Percentiles rank a stretch among this genome's conserved stretches.
These are phyloP conservation scores for Lyophyllum atratum DNA, from an alignment of 768 basidiomycete species.

Conservation along the genomic window DNA sequence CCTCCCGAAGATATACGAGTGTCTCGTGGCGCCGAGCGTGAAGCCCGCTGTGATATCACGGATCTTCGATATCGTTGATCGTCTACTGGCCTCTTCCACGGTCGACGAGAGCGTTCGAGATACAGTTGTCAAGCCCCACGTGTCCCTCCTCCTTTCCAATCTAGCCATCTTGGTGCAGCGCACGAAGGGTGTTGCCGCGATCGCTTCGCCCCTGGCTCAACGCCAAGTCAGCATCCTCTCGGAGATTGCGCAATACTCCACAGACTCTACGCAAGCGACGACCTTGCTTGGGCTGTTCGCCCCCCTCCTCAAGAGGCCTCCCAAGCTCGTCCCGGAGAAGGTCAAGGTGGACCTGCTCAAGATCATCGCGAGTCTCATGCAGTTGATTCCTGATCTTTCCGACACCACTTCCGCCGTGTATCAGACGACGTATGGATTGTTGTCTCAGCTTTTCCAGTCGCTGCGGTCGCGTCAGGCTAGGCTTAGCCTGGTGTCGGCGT, in stretches of 20 bases:
- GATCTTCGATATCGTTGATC: constrained; percentile 85
- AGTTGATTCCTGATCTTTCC: constrained; percentile 63
- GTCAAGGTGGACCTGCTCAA: constrained; percentile 81
- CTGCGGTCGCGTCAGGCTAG: constrained; percentile 74
- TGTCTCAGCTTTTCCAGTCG: constrained; percentile 78
- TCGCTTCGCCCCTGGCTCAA: constrained; percentile 70
- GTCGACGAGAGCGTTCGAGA: constrained; percentile 52
- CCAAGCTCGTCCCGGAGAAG: constrained; percentile 79
- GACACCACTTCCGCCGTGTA: constrained; percentile 46
- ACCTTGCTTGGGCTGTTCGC: constrained; percentile 71
- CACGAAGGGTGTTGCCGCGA: constrained; percentile 48
- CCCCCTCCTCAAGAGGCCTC: constrained; percentile 78
- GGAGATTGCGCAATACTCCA: constrained; percentile 72
- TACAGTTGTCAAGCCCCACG: constrained; percentile 65
- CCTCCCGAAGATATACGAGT: constrained; percentile 79
- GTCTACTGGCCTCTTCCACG: constrained; percentile 56
- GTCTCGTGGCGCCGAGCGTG: constrained; percentile 80
- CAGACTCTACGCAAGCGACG: constrained; percentile 70
- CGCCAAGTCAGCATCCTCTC: constrained; percentile 85
- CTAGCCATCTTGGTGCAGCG: constrained; percentile 69
- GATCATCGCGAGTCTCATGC: constrained; percentile 66
- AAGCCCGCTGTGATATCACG: constrained; percentile 81
- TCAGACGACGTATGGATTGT: constrained; percentile 57
- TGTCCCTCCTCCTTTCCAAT: constrained; percentile 70
- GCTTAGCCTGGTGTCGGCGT: constrained; percentile 64